These are phyloP conservation scores for Gossypium aridum DNA, from an alignment of 441 rosid species.

Conservation along the genomic window DNA sequence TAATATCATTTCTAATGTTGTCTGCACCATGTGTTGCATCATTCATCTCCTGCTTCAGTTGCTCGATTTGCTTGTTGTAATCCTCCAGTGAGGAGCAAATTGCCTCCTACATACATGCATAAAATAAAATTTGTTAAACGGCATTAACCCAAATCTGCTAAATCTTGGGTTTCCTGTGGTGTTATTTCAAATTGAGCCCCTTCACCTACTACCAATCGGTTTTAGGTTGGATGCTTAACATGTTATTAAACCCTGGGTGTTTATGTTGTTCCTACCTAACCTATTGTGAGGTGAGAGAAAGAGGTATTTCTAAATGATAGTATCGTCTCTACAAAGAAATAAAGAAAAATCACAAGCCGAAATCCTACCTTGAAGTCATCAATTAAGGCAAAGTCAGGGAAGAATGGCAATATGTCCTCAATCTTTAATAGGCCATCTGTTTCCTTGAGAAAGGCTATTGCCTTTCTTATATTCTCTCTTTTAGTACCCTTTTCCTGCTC, in stretches of 20 bases:
- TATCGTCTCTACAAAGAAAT: not conserved
- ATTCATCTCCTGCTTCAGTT: constrained; percentile 92
- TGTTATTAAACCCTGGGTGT: not conserved
- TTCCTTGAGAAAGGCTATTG: constrained; percentile 98
- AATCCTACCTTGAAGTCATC: constrained; percentile 92
- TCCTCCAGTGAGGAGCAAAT: constrained; percentile 97
- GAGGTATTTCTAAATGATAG: not conserved
- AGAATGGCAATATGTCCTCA: constrained; percentile 97
- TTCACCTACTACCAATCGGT: not conserved
- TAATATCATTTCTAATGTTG: constrained; percentile 93
- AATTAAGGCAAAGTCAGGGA: constrained; percentile 97
- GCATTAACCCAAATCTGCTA: not conserved
- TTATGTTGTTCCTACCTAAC: not conserved
- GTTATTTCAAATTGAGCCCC: not conserved
- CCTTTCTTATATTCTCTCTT: constrained; percentile 97
- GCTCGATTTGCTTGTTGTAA: constrained; percentile 94
- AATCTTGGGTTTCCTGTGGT: not conserved
- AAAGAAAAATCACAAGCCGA: not conserved
- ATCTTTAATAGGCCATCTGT: constrained; percentile 96
- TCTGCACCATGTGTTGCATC: constrained; percentile 99
- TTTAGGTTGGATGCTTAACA: not conserved
- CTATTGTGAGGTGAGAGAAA: not conserved
- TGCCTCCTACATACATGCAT: constrained; percentile 60
- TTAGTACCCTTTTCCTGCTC: constrained; percentile 95
- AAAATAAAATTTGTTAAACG: constrained; percentile 1